phyloP scores from a whole-genome alignment of 371 early-diverging fungal genomes.

The Mortierella sp. region DNA sequence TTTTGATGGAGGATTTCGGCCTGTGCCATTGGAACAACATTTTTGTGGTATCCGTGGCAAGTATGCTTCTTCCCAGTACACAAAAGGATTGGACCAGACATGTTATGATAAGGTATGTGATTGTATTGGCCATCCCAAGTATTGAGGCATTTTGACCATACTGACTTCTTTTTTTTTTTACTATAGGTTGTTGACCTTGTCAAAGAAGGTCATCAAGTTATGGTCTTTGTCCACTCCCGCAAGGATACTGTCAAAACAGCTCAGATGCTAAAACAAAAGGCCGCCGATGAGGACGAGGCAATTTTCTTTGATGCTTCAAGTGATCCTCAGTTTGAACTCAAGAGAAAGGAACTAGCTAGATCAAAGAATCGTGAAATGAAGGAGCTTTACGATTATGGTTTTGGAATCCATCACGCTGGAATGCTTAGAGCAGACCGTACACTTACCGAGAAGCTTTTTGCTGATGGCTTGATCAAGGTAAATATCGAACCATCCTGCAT shows the following conservation, averaged over 20 bases:
- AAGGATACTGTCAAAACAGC: conserved; percentile 97
- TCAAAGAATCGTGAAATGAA: conserved; percentile 89
- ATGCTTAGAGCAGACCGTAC: conserved; percentile 94
- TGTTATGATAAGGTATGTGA: conserved; percentile 88
- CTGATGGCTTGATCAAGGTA: conserved; percentile 84
- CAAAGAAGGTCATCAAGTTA: conserved; percentile 92
- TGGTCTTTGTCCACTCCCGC: conserved; percentile 99
- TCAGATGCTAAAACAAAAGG: conserved; percentile 83
- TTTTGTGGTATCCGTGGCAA: conserved; percentile 96
- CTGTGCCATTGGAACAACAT: conserved; percentile 96
- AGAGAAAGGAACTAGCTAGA: conserved; percentile 83
- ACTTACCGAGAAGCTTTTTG: conserved; percentile 93
- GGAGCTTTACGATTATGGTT: conserved; percentile 85
- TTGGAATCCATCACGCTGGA: conserved; percentile 99
- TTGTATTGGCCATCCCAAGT: background rate
- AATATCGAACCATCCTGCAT: conserved; percentile 11
- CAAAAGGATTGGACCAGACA: conserved; percentile 80
- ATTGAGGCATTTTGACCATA: background rate
- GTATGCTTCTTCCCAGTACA: conserved; percentile 73
- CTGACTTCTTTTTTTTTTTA: conserved; percentile 2
- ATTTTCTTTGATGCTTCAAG: conserved; percentile 62
- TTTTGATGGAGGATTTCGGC: conserved; percentile 96
- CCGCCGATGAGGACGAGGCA: conserved; percentile 68
- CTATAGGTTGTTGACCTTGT: conserved; percentile 69
- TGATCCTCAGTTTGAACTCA: conserved; percentile 88